Conservation (phyloP, 1,284 basidiomycete genomes). For the Ganoderma lucidum region DNA sequence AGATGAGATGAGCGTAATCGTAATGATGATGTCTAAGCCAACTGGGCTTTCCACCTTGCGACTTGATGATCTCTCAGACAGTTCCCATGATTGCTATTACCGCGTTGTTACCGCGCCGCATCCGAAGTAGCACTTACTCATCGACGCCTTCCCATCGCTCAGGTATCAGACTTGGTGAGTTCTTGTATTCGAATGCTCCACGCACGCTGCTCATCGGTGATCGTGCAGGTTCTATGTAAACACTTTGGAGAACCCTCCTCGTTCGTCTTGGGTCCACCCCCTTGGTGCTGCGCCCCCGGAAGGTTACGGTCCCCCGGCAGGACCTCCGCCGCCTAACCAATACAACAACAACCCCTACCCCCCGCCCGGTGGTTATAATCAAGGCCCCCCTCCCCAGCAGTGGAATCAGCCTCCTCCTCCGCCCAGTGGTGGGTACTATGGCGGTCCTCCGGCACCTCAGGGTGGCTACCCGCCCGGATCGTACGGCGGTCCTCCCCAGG, state of each 20-base stretch:
- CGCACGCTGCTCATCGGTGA: constrained; percentile 6
- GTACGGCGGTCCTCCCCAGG: constrained; percentile 33
- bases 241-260: constrained; percentile 63
- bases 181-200: background rate
- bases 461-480: constrained; percentile 38
- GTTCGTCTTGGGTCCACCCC: constrained; percentile 73
- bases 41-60: background rate
- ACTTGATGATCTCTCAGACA: background rate
- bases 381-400: constrained; percentile 33
- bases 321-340: constrained; percentile 48
- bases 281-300: constrained; percentile 53
- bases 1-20: background rate
- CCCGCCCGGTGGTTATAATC: constrained; percentile 31
- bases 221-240: constrained; percentile 75
- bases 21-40: background rate
- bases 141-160: constrained; percentile 19
- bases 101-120: background rate
- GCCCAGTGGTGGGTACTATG: constrained; percentile 30
- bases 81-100: background rate
- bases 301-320: constrained; percentile 53
- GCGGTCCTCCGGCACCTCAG: constrained; percentile 30
- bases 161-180: constrained; percentile 76
- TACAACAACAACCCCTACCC: constrained; percentile 35
- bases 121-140: constrained; percentile 14
- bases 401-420: constrained; percentile 29